Base-by-base conservation (phyloP, 345 rosid species). In the Populus davidiana region DNA sequence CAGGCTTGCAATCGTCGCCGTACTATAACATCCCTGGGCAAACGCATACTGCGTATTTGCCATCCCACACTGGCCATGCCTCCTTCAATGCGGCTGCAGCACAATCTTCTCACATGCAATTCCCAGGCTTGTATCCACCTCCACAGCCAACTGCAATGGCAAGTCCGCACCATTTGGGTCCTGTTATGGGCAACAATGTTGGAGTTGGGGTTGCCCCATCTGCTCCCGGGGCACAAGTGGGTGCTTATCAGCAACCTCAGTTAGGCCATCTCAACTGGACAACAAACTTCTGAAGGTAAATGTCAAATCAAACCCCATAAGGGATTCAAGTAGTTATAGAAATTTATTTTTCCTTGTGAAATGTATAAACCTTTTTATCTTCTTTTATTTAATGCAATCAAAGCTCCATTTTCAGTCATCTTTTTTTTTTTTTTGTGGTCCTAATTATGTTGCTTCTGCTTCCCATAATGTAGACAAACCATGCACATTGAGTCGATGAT, bases 81-180 rank as follows among this genome's bases (percentile, higher is more conserved):
- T 90, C 99, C 13, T 93, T 91, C 81, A 93, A 90, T 71, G 91
- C 90, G 12, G 93, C 93, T n/a, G 90, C 87, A 6, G 81, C 97
- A 16, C 97, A 93, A 80, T 92, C 99, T 76, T 89, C 98, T 23
- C 99, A 93, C 77, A 89, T 95, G 96, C 99, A 93, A 81, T 95
- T 87, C 81, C 87, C 92, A 1, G 98, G 98, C 70, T 66, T 92
- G 72, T 95, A 93, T 80, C 91, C 97, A 35, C 80, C 83, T 27
- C 88, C 90, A 14, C 98, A 92, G 82, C 89, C 93, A 17, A 84
- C 89, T 59, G 87, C 93, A 63, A 87, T 91, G 86, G 86, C 88
- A 8, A 88, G 84, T 77, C 89, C 91, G 1, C 98, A 90, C 86
- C 99, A 88, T 83, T 82, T 94, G 82, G 93, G 89, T 21, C 92